Conservation (phyloP, 2,329 filamentous ascomycete species). For the Thermomyces lanuginosus region DNA sequence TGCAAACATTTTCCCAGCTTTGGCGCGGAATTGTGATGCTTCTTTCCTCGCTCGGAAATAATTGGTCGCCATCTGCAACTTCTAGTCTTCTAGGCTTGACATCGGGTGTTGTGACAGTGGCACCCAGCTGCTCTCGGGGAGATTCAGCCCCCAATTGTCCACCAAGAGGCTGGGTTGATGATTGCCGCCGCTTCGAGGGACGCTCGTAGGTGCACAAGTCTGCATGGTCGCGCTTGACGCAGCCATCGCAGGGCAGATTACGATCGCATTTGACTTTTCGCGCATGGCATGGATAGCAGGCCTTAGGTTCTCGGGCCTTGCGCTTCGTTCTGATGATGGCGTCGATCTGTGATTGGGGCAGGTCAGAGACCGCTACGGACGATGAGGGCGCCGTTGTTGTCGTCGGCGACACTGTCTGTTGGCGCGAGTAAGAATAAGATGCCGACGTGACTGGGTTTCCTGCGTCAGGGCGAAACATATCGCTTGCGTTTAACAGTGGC, state of each 20-base stretch:
- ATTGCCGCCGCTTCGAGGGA: constrained; percentile 29
- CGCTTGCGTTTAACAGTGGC: too few relatives aligned
- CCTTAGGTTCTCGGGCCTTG: constrained; percentile 31
- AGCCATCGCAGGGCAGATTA: constrained; percentile 33
- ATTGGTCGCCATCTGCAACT: too few relatives aligned
- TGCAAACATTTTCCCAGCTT: constrained; percentile 29
- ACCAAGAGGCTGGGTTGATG: constrained; percentile 10
- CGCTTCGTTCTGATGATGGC: constrained; percentile 24
- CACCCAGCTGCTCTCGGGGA: too few relatives aligned
- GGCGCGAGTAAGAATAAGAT: constrained; percentile 5
- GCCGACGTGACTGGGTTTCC: too few relatives aligned
- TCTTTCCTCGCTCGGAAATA: too few relatives aligned
- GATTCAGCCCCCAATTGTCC: too few relatives aligned
- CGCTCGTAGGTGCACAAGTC: constrained; percentile 35
- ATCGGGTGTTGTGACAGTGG: too few relatives aligned
- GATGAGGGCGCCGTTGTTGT: constrained; percentile 2
- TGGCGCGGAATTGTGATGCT: constrained; percentile 26
- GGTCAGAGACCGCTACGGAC: constrained; percentile 12
- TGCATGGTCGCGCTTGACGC: constrained; percentile 33
- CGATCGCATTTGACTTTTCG: constrained; percentile 36
- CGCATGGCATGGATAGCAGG: constrained; percentile 31
- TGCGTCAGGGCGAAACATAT: too few relatives aligned
- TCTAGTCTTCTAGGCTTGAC: too few relatives aligned
- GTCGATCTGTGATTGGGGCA: constrained; percentile 22
- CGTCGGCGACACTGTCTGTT: constrained; percentile 5